Conservation (phyloP, 176 grass and related monocot species). For the Raddia distichophylla region DNA sequence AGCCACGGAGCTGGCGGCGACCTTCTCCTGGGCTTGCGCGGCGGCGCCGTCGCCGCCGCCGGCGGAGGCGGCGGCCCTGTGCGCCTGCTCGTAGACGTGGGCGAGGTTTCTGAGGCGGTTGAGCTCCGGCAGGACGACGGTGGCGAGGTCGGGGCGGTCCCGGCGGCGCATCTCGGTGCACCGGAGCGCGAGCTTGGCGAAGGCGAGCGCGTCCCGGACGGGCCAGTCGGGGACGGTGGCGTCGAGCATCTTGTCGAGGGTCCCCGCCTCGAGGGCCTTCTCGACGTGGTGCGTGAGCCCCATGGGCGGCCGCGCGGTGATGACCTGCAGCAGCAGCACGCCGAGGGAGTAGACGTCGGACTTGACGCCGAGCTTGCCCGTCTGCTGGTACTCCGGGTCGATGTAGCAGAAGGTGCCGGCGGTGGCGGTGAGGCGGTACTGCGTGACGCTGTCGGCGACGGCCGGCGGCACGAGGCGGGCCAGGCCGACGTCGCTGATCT, state of each 20-base stretch:
- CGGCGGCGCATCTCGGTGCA: slow-evolving; percentile 78
- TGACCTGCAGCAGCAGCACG: slow-evolving; percentile 84
- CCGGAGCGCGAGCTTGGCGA: slow-evolving; percentile 76
- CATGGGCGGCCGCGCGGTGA: slow-evolving; percentile 81
- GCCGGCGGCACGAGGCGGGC: slow-evolving; percentile 78
- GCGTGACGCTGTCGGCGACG: slow-evolving; percentile 81
- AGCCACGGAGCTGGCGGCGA: slow-evolving; percentile 21
- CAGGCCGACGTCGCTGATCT: slow-evolving; percentile 94
- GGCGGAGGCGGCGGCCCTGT: neutral
- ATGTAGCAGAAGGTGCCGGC: slow-evolving; percentile 98
- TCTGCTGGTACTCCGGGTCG: slow-evolving; percentile 99
- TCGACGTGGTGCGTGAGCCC: slow-evolving; percentile 87
- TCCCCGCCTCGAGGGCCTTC: slow-evolving; percentile 72
- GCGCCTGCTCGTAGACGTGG: slow-evolving; percentile 47
- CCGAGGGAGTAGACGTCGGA: slow-evolving; percentile 96
- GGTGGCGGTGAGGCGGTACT: slow-evolving; percentile 83
- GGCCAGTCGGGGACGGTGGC: slow-evolving; percentile 78
- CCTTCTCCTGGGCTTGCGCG: slow-evolving; percentile 29
- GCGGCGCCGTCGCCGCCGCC: neutral
- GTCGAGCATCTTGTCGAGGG: slow-evolving; percentile 76
- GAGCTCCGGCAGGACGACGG: slow-evolving; percentile 81
- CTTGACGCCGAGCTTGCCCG: slow-evolving; percentile 81
- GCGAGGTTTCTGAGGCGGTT: slow-evolving; percentile 92
- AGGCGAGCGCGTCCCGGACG: slow-evolving; percentile 66
- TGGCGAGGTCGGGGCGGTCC: slow-evolving; percentile 82